Evolutionary conservation across 2,329 filamentous ascomycete species (phyloP).

Genomic region (Akanthomyces muscarius): DNA sequence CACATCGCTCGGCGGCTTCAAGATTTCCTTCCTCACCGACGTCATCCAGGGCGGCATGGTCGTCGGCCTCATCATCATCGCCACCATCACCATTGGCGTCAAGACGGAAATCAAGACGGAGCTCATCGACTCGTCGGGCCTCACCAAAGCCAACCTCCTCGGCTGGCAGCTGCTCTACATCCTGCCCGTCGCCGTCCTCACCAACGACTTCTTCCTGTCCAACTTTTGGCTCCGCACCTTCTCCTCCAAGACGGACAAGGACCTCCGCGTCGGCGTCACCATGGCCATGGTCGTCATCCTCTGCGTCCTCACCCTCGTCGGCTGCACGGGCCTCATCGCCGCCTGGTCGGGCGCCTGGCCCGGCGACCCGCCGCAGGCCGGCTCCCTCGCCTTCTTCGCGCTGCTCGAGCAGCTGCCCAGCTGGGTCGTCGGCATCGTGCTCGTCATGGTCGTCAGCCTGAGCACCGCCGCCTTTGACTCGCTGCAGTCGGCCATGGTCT

Average conservation of each 20-base stretch:
- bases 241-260: constrained; percentile 72
- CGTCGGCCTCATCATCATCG: constrained; percentile 68
- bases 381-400: constrained; percentile 70
- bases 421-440: constrained; percentile 78
- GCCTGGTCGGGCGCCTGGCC: constrained; percentile 73
- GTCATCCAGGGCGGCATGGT: constrained; percentile 79
- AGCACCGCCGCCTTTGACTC: constrained; percentile 77
- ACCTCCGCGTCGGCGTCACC: constrained; percentile 70
- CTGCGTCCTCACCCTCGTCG: constrained; percentile 68
- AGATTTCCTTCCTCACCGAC: constrained; percentile 79
- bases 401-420: constrained; percentile 66
- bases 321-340: constrained; percentile 68
- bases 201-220: constrained; percentile 83
- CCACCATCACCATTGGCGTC: constrained; percentile 71
- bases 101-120: constrained; percentile 68
- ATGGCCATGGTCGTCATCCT: constrained; percentile 63
- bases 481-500: constrained; percentile 79
- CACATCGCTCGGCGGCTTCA: constrained; percentile 78
- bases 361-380: constrained; percentile 53
- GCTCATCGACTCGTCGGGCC: constrained; percentile 63
- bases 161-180: constrained; percentile 88
- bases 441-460: constrained; percentile 75
- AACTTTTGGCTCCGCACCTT: constrained; percentile 84
- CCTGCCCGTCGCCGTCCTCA: constrained; percentile 72
- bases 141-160: constrained; percentile 64